Evolutionary conservation across 352 stramenopile genomes (phyloP), one percentile per base, ranked within the genome.

Genomic region (Phytophthora ohioensis): DNA sequence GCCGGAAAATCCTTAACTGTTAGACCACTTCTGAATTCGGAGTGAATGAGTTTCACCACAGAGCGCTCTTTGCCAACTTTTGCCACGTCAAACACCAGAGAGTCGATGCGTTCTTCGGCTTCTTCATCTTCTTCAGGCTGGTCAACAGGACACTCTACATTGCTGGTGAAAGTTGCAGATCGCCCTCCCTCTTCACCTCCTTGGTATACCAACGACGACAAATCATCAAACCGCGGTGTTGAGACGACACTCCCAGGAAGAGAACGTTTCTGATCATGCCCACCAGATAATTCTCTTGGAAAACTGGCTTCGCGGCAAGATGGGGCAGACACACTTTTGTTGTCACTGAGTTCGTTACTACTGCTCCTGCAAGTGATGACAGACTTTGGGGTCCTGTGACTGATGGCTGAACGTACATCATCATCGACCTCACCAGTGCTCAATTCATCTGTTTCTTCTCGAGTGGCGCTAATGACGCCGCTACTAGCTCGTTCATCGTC

Each of bases 31-130:
- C 78, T 82, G 58, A 94, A 84, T 12, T 83, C 70, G 0, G 75
- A 71, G 61, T 91, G 84, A 12, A 75, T 46, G 7, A 93, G 54
- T 63, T 90, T 88, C 0, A 79, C 69, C 32, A 92, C 75, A 3
- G 59, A 75, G 7, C 86, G 74, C 3, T 79, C 71, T 46, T 91
- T 93, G 5, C 71, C 68, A 21, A 87, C 81, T 69, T 85, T 91
- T 43, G 72, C 74, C 21, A 92, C 57, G 10, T 91, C 81, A 32
- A 82, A 59, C 1, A 90, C 57, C 17, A 78, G 45, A 9, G 64
- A 82, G 3, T 92, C 81, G 2, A 81, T 51, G 1, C 56, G 42
- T 43, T 87, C 75, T 59, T 86, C 76, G 5, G 79, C 51, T 27
- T 70, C 72, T n/a, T 78, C 73, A 34, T 84, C 69, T 11, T 75